phyloP scores from a whole-genome alignment of 495 filamentous ascomycete species.

The Neurospora sp. region DNA sequence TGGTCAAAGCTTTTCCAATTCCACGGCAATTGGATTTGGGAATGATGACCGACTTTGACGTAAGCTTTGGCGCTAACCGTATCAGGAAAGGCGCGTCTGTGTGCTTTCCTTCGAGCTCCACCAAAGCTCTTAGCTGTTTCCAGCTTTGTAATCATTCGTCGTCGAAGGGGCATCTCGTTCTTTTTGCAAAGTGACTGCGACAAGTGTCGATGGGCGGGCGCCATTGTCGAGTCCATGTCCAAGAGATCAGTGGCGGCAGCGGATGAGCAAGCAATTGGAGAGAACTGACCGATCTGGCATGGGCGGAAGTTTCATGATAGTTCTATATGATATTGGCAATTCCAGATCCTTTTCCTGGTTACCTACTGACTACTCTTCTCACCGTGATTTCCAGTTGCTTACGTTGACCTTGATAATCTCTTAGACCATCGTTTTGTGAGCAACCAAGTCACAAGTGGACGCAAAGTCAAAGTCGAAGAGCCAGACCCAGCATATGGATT shows the following conservation, averaged over 20 bases:
- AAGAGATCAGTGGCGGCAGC: not conserved
- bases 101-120: not conserved
- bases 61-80: slow-evolving; percentile 8
- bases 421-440: not conserved
- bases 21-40: not conserved
- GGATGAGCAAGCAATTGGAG: not conserved
- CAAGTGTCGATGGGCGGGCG: not conserved
- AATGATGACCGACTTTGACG: slow-evolving; percentile 12
- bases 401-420: not conserved
- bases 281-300: not conserved
- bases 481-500: not conserved
- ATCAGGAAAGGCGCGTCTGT: not conserved
- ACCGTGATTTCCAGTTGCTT: not conserved
- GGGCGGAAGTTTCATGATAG: slow-evolving; percentile 13
- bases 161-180: not conserved
- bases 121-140: not conserved
- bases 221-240: not conserved
- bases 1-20: not conserved
- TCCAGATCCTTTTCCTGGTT: not conserved
- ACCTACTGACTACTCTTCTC: not conserved
- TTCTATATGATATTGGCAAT: slow-evolving; percentile 7
- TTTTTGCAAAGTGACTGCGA: not conserved
- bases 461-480: not conserved
- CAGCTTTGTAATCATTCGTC: not conserved
- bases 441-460: not conserved